Percentiles rank a stretch among this genome's conserved stretches.
Evolutionary conservation across 495 filamentous ascomycete genomes (phyloP).

Genomic region (Penicillium pancosmium): DNA sequence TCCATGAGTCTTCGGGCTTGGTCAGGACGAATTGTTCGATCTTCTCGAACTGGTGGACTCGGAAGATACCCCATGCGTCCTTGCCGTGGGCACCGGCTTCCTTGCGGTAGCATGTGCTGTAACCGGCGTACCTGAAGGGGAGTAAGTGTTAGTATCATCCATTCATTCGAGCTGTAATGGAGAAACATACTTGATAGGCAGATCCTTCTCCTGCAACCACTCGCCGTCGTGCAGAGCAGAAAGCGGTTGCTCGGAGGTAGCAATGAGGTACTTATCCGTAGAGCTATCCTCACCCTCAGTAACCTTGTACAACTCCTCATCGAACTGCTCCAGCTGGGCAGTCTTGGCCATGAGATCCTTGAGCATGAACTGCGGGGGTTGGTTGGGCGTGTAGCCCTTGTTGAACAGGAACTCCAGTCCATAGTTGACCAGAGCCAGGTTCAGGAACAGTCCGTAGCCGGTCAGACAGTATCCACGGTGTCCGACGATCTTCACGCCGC

Average conservation of each 20-base stretch:
- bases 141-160: neutral
- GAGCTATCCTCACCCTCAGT: constrained; percentile 74
- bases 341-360: constrained; percentile 98
- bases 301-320: constrained; percentile 97
- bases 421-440: constrained; percentile 90
- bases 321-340: constrained; percentile 94
- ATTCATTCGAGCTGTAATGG: constrained; percentile 12
- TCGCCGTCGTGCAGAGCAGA: constrained; percentile 91
- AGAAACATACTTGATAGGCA: constrained; percentile 73
- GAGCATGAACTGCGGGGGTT: constrained; percentile 95
- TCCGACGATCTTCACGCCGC: constrained; percentile 92
- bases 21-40: constrained; percentile 94
- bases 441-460: constrained; percentile 90
- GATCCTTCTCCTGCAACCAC: constrained; percentile 82
- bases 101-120: constrained; percentile 92
- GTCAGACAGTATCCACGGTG: constrained; percentile 94
- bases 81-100: constrained; percentile 91
- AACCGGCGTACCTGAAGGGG: constrained; percentile 73
- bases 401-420: constrained; percentile 82
- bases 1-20: constrained; percentile 93
- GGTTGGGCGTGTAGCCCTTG: constrained; percentile 81
- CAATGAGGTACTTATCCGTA: constrained; percentile 95
- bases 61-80: constrained; percentile 98
- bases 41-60: constrained; percentile 99
- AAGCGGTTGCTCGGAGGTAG: constrained; percentile 94